Conservation (phyloP, 192 early-diverging fungal species). For the Coemansia sp. region DNA sequence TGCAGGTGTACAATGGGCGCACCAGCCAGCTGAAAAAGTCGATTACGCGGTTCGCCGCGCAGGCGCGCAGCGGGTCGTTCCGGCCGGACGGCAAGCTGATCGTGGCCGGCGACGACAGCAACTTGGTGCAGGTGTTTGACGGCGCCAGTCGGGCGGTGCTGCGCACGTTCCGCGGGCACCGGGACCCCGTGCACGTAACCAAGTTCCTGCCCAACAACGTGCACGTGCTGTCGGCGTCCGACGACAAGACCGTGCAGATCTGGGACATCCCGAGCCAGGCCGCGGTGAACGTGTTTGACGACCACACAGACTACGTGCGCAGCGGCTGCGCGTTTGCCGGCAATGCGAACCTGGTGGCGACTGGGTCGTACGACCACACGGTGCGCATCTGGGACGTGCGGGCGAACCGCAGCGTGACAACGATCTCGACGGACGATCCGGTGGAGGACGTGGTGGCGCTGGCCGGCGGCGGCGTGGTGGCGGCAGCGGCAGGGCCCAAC, state of each 20-base stretch:
- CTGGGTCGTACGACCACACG: constrained; percentile 95
- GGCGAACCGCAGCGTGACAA: constrained; percentile 65
- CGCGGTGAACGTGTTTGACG: constrained; percentile 63
- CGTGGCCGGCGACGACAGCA: constrained; percentile 88
- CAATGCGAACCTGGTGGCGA: constrained; percentile 75
- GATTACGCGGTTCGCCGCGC: constrained; percentile 87
- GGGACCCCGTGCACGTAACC: constrained; percentile 71
- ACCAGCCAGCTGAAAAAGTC: constrained; percentile 84
- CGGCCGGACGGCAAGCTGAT: constrained; percentile 86
- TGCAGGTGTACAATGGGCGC: constrained; percentile 86
- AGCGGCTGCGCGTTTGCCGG: constrained; percentile 64
- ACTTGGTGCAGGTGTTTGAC: constrained; percentile 80
- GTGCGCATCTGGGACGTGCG: constrained; percentile 91
- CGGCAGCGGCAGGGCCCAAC: constrained; percentile 62
- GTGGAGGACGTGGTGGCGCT: constrained; percentile 84
- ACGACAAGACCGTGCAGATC: constrained; percentile 86
- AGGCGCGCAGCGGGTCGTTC: constrained; percentile 75
- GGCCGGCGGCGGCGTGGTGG: constrained; percentile 73
- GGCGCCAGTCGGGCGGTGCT: constrained; percentile 63
- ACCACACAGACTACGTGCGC: constrained; percentile 91
- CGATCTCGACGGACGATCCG: constrained; percentile 79
- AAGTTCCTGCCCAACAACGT: constrained; percentile 76
- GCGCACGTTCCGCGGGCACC: constrained; percentile 61
- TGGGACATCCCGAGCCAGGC: constrained; percentile 91
- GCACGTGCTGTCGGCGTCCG: constrained; percentile 81